Percentiles rank a stretch among this genome's conserved stretches.
Evolutionary conservation across 1,284 basidiomycete genomes (phyloP).

Genomic region (Rhodofomes roseus): DNA sequence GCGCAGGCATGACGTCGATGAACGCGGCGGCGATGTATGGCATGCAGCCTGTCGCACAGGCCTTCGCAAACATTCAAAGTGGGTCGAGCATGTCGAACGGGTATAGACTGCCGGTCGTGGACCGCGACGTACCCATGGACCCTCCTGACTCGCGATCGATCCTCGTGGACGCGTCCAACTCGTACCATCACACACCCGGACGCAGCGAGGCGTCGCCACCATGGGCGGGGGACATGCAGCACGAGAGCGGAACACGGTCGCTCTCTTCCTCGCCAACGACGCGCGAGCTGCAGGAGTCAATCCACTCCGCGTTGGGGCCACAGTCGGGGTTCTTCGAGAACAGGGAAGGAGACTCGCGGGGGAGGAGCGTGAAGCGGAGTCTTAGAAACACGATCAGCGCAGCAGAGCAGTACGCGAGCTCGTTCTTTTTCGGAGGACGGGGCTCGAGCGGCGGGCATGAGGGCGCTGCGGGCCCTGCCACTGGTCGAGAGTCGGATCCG

Average conservation of each 20-base stretch:
- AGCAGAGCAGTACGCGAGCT: slow-evolving; percentile 64
- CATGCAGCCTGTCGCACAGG: slow-evolving; percentile 9
- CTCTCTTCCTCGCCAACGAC: slow-evolving; percentile 25
- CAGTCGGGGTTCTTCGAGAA: slow-evolving; percentile 18
- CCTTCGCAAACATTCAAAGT: slow-evolving; percentile 7
- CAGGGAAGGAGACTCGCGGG: slow-evolving; percentile 38
- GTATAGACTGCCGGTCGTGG: slow-evolving; percentile 10
- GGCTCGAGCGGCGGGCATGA: slow-evolving; percentile 20
- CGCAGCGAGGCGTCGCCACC: slow-evolving; percentile 13
- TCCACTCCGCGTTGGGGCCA: slow-evolving; percentile 37
- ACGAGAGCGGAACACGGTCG: slow-evolving; percentile 23
- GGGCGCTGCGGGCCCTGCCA: slow-evolving; percentile 19
- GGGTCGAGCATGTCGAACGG: slow-evolving; percentile 7
- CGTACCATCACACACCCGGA: slow-evolving; percentile 24
- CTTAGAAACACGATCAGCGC: slow-evolving; percentile 61
- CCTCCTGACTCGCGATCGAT: slow-evolving; percentile 11
- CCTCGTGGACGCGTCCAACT: slow-evolving; percentile 21
- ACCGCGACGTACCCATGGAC: slow-evolving; percentile 11
- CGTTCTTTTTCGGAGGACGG: slow-evolving; percentile 55
- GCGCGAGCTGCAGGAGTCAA: slow-evolving; percentile 39
- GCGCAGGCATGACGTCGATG: slow-evolving; percentile 13
- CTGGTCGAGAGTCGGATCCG: slow-evolving; percentile 21
- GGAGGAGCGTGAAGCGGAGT: slow-evolving; percentile 59
- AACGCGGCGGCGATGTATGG: slow-evolving; percentile 14
- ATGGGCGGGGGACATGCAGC: slow-evolving; percentile 17